These are phyloP conservation scores for Colletotrichum destructivum DNA, from an alignment of 2,329 filamentous ascomycete species.

Conservation along the genomic window DNA sequence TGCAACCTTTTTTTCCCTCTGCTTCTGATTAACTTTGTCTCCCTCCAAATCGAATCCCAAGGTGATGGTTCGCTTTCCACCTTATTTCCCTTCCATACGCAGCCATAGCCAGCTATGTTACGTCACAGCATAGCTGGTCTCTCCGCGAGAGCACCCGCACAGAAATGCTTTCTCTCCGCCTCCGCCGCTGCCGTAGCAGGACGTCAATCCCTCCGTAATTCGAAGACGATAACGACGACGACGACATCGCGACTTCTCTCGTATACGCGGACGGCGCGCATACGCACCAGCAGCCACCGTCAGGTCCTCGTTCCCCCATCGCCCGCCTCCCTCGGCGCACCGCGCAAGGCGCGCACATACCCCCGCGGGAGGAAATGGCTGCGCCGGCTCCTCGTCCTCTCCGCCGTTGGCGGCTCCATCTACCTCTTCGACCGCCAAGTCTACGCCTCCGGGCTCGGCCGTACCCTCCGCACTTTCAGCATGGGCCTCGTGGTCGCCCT, in stretches of 20 bases:
- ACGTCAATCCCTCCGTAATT: conserved; percentile 21
- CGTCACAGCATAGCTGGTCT: conserved; percentile 48
- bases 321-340: conserved; percentile 82
- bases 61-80: conserved; percentile 23
- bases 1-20: neutral
- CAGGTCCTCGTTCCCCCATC: conserved; percentile 82
- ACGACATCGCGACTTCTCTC: conserved; percentile 17
- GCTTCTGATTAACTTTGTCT: neutral
- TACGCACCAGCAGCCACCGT: conserved; percentile 59
- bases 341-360: conserved; percentile 80
- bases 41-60: neutral
- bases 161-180: conserved; percentile 29
- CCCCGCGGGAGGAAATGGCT: conserved; percentile 80
- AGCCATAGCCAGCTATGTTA: conserved; percentile 46
- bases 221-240: conserved; percentile 4
- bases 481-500: conserved; percentile 85
- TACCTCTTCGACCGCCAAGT: conserved; percentile 81
- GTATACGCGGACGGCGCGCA: neutral
- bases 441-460: conserved; percentile 84
- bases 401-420: conserved; percentile 70
- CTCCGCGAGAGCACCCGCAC: conserved; percentile 42
- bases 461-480: conserved; percentile 86
- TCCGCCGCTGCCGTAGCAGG: conserved; percentile 21
- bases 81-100: neutral
- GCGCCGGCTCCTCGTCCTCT: conserved; percentile 78